Evolutionary conservation across 768 basidiomycete genomes (phyloP), one percentile per base, ranked within the genome.

Genomic region (Calocera viscosa): DNA sequence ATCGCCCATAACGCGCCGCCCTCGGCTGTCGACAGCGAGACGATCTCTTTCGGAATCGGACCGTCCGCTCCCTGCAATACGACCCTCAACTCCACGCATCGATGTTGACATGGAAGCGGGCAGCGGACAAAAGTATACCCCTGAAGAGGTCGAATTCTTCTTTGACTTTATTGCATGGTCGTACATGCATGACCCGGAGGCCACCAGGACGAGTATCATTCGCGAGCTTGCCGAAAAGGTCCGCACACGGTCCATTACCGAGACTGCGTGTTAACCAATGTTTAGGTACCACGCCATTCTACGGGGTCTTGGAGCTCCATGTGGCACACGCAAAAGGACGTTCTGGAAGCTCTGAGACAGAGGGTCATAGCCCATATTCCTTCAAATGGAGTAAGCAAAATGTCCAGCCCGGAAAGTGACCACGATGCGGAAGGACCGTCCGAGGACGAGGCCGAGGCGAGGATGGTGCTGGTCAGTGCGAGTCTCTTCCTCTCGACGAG

Each of bases 141-240:
- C 14, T 11, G 49, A 49, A 26, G 49, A 49, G 22, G 24, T 49
- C 12, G 49, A 49, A 14, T 49, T 11, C 24, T 49, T 49, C 24
- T 26, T 49, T 26, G 49, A 49, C 24, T 49, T 49, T 49, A n/a
- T 49, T 8, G 49, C 49, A 49, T 49, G 49, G 49, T 49, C 49
- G 8, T 26, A 49, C 49, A 49, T 49, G 49, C 49, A 49, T 7
- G 49, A 49, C 22, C 49, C 49, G 10, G 8, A 49, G 8, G 22
- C 24, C 10, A 24, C 49, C 8, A 14, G 49, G 49, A 49, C 49
- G 10, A 14, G 10, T 49, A 49, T 49, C 24, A 49, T 49, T 49
- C 49, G 49, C 10, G 24, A 49, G 10, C 49, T 49, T 16, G 12
- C 49, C 12, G 24, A 49, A 26, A 49, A 49, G 24, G 49, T 49